Conservation (phyloP, 139 green algal genomes). For the Haematococcus sp. region DNA sequence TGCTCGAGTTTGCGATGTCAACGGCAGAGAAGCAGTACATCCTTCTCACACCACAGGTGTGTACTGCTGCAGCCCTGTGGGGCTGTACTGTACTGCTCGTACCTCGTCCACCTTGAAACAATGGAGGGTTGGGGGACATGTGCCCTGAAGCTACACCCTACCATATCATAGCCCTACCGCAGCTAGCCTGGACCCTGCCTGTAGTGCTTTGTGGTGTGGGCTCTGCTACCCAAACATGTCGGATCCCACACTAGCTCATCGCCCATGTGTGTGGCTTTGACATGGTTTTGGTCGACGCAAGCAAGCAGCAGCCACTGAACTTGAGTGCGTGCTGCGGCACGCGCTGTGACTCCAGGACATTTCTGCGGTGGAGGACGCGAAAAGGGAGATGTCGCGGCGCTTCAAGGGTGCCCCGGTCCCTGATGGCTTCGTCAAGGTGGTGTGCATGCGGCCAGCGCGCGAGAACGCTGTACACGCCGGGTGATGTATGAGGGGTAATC, state of each 20-base stretch:
- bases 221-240: too few species aligned
- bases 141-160: not conserved
- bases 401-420: conserved; percentile 15
- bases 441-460: conserved; percentile 42
- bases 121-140: not conserved
- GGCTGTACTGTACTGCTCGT: not conserved
- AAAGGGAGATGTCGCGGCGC: conserved; percentile 16
- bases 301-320: not conserved
- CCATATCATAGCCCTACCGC: not conserved
- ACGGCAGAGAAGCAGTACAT: conserved; percentile 68
- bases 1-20: conserved; percentile 72
- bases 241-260: too few species aligned
- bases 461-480: too few species aligned
- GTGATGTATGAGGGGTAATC: too few species aligned
- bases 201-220: too few species aligned
- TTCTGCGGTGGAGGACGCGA: conserved; percentile 31
- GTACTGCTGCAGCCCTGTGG: not conserved
- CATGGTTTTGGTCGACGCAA: not conserved
- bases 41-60: conserved; percentile 77
- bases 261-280: too few species aligned
- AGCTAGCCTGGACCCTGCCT: too few species aligned
- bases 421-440: conserved; percentile 39
- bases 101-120: too few species aligned
- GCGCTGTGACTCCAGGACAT: conserved; percentile 36
- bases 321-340: not conserved